Conservation (phyloP, 2,329 filamentous ascomycete genomes). For the Fusarium heterosporum region DNA sequence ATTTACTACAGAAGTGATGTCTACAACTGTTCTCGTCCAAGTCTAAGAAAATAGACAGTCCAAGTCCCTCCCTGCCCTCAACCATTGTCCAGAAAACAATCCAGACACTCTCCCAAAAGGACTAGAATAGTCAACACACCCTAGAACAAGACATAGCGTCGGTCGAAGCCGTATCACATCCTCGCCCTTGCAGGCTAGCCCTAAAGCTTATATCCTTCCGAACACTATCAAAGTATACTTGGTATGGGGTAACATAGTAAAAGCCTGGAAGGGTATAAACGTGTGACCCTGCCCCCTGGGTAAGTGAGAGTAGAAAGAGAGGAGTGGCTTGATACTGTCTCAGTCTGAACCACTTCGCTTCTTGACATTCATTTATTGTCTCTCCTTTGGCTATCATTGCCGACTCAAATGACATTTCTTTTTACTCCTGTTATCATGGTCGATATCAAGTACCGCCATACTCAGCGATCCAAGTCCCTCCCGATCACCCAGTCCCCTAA, state of each 20-base stretch:
- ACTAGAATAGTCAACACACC: background rate
- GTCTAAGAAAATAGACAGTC: too few species aligned
- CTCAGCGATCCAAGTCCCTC: constrained; percentile 32
- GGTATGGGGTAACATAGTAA: background rate
- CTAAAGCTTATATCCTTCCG: constrained; percentile 31
- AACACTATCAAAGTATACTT: background rate
- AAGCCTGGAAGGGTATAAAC: constrained; percentile 30
- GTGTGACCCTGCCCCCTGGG: constrained; percentile 4
- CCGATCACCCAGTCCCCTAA: constrained; percentile 12
- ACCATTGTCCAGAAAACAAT: constrained; percentile 1
- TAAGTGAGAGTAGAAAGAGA: constrained; percentile 1
- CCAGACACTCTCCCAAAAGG: background rate
- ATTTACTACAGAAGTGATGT: too few species aligned
- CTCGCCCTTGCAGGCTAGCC: constrained; percentile 5
- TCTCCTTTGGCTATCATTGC: background rate
- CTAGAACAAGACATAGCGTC: constrained; percentile 15
- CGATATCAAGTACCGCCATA: constrained; percentile 32
- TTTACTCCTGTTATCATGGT: background rate
- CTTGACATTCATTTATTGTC: background rate
- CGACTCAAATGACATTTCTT: background rate
- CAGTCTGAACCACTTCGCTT: constrained; percentile 25
- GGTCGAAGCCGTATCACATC: constrained; percentile 30
- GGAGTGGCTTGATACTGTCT: constrained; percentile 14
- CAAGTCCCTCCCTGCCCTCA: background rate
- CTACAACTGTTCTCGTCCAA: too few species aligned